phyloP scores from a whole-genome alignment of 352 stramenopile genomes.

The Phytophthora sp. region DNA sequence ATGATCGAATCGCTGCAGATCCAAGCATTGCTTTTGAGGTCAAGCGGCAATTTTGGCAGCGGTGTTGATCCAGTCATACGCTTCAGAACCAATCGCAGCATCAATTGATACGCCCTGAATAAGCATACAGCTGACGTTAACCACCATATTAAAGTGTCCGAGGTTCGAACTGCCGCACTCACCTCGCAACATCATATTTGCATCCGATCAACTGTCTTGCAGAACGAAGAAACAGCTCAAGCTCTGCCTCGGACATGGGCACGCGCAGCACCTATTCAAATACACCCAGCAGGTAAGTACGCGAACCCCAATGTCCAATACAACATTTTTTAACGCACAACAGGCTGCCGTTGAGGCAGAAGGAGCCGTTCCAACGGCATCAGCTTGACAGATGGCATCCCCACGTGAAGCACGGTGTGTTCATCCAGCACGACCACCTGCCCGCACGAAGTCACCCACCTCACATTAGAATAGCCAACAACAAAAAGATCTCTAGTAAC shows the following conservation, averaged over 20 bases:
- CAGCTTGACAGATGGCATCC: slow-evolving; percentile 55
- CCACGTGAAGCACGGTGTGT: slow-evolving; percentile 66
- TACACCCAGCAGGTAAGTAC: slow-evolving; percentile 6
- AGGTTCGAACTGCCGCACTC: slow-evolving; percentile 5
- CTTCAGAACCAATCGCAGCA: slow-evolving; percentile 63
- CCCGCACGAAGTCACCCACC: background rate
- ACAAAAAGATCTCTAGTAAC: background rate
- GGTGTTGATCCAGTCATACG: slow-evolving; percentile 48
- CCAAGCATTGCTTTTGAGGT: slow-evolving; percentile 63
- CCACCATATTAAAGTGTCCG: background rate
- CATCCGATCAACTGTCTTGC: slow-evolving; percentile 64
- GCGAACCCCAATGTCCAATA: background rate
- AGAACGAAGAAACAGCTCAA: slow-evolving; percentile 62
- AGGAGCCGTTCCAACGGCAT: slow-evolving; percentile 74
- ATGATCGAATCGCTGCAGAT: slow-evolving; percentile 83
- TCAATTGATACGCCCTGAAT: slow-evolving; percentile 64
- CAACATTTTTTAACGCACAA: slow-evolving; percentile 41
- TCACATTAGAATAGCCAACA: slow-evolving; percentile 1
- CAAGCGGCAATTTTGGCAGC: slow-evolving; percentile 52
- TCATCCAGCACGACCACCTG: slow-evolving; percentile 75
- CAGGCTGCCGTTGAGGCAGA: slow-evolving; percentile 70
- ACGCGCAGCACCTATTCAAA: slow-evolving; percentile 59
- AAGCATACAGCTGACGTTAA: slow-evolving; percentile 6
- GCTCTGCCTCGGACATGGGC: slow-evolving; percentile 52
- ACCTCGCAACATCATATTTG: slow-evolving; percentile 74